Evolutionary conservation across 1,139 yeast genomes (phyloP).

Genomic region (Protomyces pachydermus): DNA sequence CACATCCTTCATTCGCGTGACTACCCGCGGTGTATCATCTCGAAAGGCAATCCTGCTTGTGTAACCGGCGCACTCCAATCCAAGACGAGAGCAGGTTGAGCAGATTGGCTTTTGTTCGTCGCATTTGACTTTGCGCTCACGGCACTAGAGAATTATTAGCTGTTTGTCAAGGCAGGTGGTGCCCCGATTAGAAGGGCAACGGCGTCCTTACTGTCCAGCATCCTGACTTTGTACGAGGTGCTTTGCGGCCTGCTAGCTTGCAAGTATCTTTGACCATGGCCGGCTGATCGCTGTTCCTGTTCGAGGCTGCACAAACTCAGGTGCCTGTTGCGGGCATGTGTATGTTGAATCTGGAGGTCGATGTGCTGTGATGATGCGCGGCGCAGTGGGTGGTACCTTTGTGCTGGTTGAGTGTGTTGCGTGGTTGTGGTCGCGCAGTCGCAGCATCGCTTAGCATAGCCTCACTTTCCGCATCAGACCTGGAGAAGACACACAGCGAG

Average conservation of each 20-base stretch:
- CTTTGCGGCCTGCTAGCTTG: conserved; percentile 15
- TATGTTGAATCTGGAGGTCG: too few species aligned
- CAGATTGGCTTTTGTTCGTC: conserved; percentile 25
- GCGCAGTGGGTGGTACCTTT: too few species aligned
- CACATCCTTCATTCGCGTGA: conserved; percentile 21
- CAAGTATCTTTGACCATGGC: not conserved
- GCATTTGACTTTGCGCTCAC: conserved; percentile 25
- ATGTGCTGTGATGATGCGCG: too few species aligned
- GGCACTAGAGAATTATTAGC: not conserved
- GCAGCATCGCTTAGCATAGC: too few species aligned
- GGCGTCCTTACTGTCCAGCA: conserved; percentile 12
- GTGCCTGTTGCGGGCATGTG: too few species aligned
- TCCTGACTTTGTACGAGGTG: conserved; percentile 24
- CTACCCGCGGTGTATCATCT: conserved; percentile 25
- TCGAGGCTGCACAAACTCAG: too few species aligned
- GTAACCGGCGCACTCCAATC: conserved; percentile 24
- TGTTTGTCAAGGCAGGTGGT: not conserved
- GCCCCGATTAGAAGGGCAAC: not conserved
- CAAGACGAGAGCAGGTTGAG: conserved; percentile 13
- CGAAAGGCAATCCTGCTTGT: conserved; percentile 23
- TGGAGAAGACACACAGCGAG: too few species aligned
- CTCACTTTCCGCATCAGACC: too few species aligned
- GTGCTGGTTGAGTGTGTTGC: too few species aligned
- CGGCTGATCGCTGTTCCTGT: not conserved
- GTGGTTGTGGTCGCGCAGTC: too few species aligned